Base-by-base conservation (phyloP, 345 rosid genomes). In the Populus alba region DNA sequence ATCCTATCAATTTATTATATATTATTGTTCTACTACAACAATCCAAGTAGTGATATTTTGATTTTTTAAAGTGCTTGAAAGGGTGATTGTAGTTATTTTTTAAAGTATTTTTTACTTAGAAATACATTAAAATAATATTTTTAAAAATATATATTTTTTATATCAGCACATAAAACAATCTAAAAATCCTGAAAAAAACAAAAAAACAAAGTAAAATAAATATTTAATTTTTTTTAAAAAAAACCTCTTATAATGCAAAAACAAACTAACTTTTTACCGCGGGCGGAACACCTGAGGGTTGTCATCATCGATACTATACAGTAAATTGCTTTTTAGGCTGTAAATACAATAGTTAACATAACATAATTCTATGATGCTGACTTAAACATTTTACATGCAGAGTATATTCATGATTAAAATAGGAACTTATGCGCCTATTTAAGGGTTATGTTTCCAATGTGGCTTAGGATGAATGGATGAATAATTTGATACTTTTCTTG, bases 21-120 rank as follows among this genome's bases (percentile, higher is more conserved):
- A 72, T 72, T 72, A 72, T 53, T 72, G 18, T 27, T 33, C 29
- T 72, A 53, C 20, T 72, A 33, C 27, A 72, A 8, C 35, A 23
- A 39, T 39, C 17, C 16, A 49, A 49, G 22, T 9, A 22, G 12
- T 8, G 9, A 4, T 0, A 0, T 33, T 4, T 33, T 33, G 37
- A 33, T 33, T 33, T 4, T 4, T 0, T 33, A 0, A 1, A 4
- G 4, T 33, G 6, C 0, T 33, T 33, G 0, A 33, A 4, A 33
- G 1, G 4, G 0, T 33, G 0, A 33, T 4, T 33, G 0, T 4
- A 33, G 5, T 33, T 33, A 0, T 33, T 33, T 33, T 33, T 33
- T 0, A 33, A 33, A 33, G 0, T 33, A 33, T 27, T 27, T 27
- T 27, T 27, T 1, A 27, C 1, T 29, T 2, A 31, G 0, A 31